Conservation (phyloP, 2,329 filamentous ascomycete genomes). For the Setomelanomma holmii region DNA sequence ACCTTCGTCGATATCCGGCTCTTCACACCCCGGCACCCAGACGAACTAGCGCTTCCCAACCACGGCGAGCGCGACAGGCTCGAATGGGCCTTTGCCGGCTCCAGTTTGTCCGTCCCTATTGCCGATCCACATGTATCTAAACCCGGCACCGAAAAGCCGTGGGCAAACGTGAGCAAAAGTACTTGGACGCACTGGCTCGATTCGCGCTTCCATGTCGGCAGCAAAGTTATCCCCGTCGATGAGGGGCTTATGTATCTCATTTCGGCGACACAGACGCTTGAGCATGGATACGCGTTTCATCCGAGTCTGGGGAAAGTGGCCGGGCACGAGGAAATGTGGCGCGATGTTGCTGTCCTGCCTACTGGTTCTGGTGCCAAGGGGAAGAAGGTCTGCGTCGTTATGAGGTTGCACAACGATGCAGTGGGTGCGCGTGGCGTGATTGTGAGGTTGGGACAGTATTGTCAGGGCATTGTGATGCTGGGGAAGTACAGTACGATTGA, state of each 20-base stretch:
- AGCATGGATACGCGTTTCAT: slow-evolving; percentile 67
- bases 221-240: slow-evolving; percentile 52
- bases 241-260: slow-evolving; percentile 63
- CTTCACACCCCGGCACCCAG: slow-evolving; percentile 35
- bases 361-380: background rate
- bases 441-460: slow-evolving; percentile 61
- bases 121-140: background rate
- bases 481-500: slow-evolving; percentile 58
- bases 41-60: slow-evolving; percentile 26
- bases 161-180: slow-evolving; percentile 35
- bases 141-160: background rate
- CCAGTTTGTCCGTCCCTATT: slow-evolving; percentile 38
- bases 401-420: slow-evolving; percentile 48
- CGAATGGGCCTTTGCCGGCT: slow-evolving; percentile 72
- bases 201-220: slow-evolving; percentile 52
- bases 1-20: slow-evolving; percentile 70
- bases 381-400: slow-evolving; percentile 46
- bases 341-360: slow-evolving; percentile 42
- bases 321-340: slow-evolving; percentile 73
- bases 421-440: slow-evolving; percentile 58
- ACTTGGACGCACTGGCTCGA: slow-evolving; percentile 69
- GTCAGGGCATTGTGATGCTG: slow-evolving; percentile 63
- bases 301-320: slow-evolving; percentile 59
- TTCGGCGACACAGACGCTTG: slow-evolving; percentile 44
- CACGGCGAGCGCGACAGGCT: slow-evolving; percentile 50